These are phyloP conservation scores for Trichophyton mentagrophytes DNA, from an alignment of 2,329 filamentous ascomycete genomes.

Conservation along the genomic window DNA sequence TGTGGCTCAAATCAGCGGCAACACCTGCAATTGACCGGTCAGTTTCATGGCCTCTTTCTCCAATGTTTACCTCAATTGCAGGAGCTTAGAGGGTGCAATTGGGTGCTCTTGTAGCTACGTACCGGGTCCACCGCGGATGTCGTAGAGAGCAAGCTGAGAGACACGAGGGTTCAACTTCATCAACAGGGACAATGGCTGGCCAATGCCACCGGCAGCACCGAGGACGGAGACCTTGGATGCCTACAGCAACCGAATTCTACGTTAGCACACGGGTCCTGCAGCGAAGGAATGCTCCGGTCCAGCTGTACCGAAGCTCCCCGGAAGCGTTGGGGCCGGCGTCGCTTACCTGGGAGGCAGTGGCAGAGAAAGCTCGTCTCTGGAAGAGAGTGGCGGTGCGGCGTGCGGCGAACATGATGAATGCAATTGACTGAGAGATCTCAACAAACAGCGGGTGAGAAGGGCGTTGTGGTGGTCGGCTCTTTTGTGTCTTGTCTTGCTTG, in stretches of 20 bases:
- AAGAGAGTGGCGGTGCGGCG: slow-evolving; percentile 42
- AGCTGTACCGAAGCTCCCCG: not conserved
- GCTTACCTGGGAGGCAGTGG: slow-evolving; percentile 59
- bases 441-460: slow-evolving; percentile 7
- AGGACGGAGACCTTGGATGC: slow-evolving; percentile 95
- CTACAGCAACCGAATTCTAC: slow-evolving; percentile 36
- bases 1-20: slow-evolving; percentile 93
- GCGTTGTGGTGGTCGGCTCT: slow-evolving; percentile 13
- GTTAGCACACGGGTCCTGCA: not conserved
- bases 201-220: slow-evolving; percentile 94
- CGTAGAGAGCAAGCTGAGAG: slow-evolving; percentile 88
- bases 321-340: slow-evolving; percentile 9
- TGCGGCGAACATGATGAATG: slow-evolving; percentile 59
- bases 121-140: slow-evolving; percentile 91
- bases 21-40: slow-evolving; percentile 53
- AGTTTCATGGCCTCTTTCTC: slow-evolving; percentile 6
- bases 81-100: no score
- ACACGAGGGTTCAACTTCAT: slow-evolving; percentile 98
- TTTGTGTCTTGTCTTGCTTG: slow-evolving; percentile 6
- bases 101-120: slow-evolving; percentile 18
- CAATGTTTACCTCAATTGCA: no score
- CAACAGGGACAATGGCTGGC: slow-evolving; percentile 92
- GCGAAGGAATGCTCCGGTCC: not conserved
- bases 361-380: slow-evolving; percentile 71
- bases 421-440: slow-evolving; percentile 9